Evolutionary conservation across 495 filamentous ascomycete species (phyloP).

Genomic region (Cudoniella acicularis): DNA sequence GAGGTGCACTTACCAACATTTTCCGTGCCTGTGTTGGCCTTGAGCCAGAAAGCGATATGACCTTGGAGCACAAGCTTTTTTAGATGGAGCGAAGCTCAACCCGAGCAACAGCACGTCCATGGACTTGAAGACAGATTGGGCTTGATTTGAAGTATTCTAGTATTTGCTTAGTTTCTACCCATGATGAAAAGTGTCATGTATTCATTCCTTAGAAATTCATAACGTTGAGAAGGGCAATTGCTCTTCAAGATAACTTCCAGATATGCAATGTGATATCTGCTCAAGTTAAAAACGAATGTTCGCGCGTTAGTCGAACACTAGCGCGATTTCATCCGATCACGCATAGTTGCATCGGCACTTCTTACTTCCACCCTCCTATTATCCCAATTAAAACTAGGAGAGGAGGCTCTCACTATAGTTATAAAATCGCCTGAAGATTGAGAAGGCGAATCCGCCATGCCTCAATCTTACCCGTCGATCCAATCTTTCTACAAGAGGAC

Average conservation of each 20-base stretch:
- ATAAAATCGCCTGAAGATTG: too few species aligned
- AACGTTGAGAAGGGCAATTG: conserved; percentile 15
- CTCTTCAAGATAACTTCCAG: too few species aligned
- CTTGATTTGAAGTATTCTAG: not conserved
- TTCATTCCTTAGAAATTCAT: conserved; percentile 25
- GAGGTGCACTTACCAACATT: conserved; percentile 92
- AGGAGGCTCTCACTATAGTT: too few species aligned
- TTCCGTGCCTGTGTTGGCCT: conserved; percentile 97
- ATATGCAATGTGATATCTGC: too few species aligned
- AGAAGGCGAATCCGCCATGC: too few species aligned
- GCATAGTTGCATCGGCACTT: not conserved
- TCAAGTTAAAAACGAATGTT: too few species aligned
- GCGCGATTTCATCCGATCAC: not conserved
- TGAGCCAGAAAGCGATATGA: conserved; percentile 99
- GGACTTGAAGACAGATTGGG: not conserved
- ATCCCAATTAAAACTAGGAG: too few species aligned
- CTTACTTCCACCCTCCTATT: not conserved
- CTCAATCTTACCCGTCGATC: conserved; percentile 39
- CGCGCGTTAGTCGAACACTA: not conserved
- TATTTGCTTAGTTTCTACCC: conserved; percentile 11
- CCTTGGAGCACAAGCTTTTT: conserved; percentile 98
- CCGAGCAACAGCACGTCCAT: not conserved
- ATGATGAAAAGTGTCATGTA: conserved; percentile 26
- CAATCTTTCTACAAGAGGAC: conserved; percentile 47
- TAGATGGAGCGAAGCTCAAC: conserved; percentile 18